Evolutionary conservation across 352 stramenopile species (phyloP).

Genomic region (Chrysophaeum taylorii): DNA sequence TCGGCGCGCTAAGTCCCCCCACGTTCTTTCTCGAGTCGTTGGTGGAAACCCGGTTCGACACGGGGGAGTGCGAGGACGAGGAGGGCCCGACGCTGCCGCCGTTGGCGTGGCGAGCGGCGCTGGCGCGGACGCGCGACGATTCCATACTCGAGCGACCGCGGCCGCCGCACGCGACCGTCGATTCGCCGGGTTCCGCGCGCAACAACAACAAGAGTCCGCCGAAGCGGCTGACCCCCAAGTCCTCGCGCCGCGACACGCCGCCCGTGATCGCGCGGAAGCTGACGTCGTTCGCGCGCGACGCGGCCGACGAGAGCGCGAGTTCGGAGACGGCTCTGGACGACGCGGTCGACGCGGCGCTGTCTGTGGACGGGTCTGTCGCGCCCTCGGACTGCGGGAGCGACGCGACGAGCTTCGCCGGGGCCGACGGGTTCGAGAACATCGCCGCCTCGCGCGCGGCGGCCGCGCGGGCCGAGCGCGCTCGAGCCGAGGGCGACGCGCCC

Average conservation of each 20-base stretch:
- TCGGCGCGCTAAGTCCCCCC: background rate
- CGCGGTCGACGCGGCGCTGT: conserved; percentile 12
- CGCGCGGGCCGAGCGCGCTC: conserved; percentile 1
- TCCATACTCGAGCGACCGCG: too few relatives aligned
- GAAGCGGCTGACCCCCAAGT: too few relatives aligned
- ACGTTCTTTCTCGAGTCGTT: background rate
- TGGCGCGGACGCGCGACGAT: background rate
- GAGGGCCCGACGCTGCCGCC: background rate
- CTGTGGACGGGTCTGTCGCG: conserved; percentile 4
- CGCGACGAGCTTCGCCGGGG: background rate
- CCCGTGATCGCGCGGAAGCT: background rate
- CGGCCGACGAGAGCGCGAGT: background rate
- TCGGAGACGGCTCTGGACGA: background rate
- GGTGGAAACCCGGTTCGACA: background rate
- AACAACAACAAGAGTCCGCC: too few relatives aligned
- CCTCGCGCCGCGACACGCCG: too few relatives aligned
- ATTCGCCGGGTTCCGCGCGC: too few relatives aligned
- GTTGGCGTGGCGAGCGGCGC: background rate
- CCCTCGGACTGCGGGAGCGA: background rate
- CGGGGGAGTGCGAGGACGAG: too few relatives aligned
- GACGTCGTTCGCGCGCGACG: too few relatives aligned
- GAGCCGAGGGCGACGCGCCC: conserved; percentile 11
- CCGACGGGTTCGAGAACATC: background rate
- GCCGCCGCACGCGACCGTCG: too few relatives aligned
- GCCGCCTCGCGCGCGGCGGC: conserved; percentile 2